Base-by-base conservation (phyloP, 139 green algal species). In the Coelastrella sp. region DNA sequence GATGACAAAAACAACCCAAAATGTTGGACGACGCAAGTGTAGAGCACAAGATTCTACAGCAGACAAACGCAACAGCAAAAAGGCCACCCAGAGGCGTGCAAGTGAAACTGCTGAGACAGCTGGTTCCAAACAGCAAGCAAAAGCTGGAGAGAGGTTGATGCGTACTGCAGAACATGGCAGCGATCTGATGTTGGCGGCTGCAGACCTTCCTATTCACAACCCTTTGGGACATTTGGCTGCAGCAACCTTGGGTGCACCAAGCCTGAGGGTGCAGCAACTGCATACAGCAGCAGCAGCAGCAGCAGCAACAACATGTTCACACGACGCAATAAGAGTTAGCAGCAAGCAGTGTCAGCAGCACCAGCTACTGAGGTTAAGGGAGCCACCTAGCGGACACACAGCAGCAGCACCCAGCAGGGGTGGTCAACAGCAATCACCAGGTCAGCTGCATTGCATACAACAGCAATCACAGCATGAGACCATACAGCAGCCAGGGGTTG, bases 191-290 rank as follows among this genome's bases (percentile, higher is more conserved):
- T 57, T 2, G 48, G 21, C 6, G 53, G 11, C 19, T 32, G 30
- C 53, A 64, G 53, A 9, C 7, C 17, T 27, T 9, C 21, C 53
- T 32, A 21, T n/a, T 5, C 53, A 64, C 21, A 21, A 64, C 53
- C 71, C 40, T 0, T 11, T 79, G 71, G n/a, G 62, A 43, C 40
- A 79, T 23, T 43, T 79, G n/a, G 21, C 23, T 57, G 38, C 68
- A 59, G 68, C 38, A 5, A 77, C 68, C 37, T 11, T 79, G 9
- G 40, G 25, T 4, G 71, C 71, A 27, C 68, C 68, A 25, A 79
- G 71, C 71, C 62, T 41, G 71, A 27, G 71, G 8, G 38, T 62
- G 71, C 41, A 62, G 41, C n/a, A 62, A 37, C 25, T 79, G 41
- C 40, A 62, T 37, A 30, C 71, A 63, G 71, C 8, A 15, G 71